Conservation (phyloP, 805 yeast genomes). For the Candida glaebosa region DNA sequence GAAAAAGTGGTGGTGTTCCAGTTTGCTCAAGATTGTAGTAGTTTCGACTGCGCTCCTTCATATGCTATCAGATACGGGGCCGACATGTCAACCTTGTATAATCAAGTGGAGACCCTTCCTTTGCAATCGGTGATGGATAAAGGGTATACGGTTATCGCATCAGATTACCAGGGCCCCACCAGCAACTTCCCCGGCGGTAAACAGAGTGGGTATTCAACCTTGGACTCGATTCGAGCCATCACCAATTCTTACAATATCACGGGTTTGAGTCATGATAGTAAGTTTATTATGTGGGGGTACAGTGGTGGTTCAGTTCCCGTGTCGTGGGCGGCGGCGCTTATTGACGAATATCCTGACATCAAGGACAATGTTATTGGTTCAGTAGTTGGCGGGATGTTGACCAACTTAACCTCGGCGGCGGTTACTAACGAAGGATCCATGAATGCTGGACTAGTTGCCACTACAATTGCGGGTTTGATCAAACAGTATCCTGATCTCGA, state of each 20-base stretch:
- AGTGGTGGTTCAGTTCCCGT: slow-evolving; percentile 28
- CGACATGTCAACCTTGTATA: slow-evolving; percentile 7
- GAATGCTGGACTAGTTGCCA: slow-evolving; percentile 21
- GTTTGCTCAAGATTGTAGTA: slow-evolving; percentile 17
- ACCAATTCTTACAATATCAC: slow-evolving; percentile 10
- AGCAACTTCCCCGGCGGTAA: slow-evolving; percentile 18
- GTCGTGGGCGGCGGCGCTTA: slow-evolving; percentile 25
- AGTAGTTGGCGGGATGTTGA: slow-evolving; percentile 25
- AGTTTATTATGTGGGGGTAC: slow-evolving; percentile 22
- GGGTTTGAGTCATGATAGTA: slow-evolving; percentile 14
- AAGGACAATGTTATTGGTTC: slow-evolving; percentile 18
- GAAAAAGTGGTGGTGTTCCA: slow-evolving; percentile 18
- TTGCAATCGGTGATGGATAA: slow-evolving; percentile 13
- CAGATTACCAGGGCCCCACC: slow-evolving; percentile 20
- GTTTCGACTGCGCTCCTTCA: slow-evolving; percentile 19
- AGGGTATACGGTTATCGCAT: slow-evolving; percentile 18
- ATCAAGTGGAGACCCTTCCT: slow-evolving; percentile 14
- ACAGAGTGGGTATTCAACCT: slow-evolving; percentile 17
- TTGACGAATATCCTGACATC: slow-evolving; percentile 27
- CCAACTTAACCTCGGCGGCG: slow-evolving; percentile 18
- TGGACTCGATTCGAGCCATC: slow-evolving; percentile 18
- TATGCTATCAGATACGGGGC: slow-evolving; percentile 16
- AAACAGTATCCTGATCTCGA: slow-evolving; percentile 21
- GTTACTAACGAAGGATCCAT: slow-evolving; percentile 14
- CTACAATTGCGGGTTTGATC: slow-evolving; percentile 19